Base-by-base conservation (phyloP, 148 eudicot species). In the Persicaria tinctoria region DNA sequence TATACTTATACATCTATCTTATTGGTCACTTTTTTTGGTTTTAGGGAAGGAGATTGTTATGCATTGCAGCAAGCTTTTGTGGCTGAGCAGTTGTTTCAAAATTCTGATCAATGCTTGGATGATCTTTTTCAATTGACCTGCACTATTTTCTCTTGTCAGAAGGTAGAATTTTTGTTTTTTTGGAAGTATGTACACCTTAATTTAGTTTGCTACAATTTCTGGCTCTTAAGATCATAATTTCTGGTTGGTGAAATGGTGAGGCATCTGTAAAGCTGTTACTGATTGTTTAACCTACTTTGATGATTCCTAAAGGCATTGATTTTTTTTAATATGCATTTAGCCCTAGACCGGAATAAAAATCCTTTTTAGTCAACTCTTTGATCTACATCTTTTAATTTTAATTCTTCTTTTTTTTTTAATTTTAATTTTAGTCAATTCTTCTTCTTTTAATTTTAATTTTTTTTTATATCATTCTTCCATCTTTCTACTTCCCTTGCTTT, bases 21-120 rank as follows among this genome's bases (percentile, higher is more conserved):
- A 72, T 50, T 82, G 17, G 12, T 66, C 18, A 41, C 17, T 13
- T 71, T 17, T 71, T 48, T 46, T 71, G 55, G 74, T 71, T 38
- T 80, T 71, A 95, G 98, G 92, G 89, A 79, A 75, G 83, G 80
- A 66, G 78, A 81, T 75, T 83, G 79, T 80, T 95, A 89, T 77
- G 76, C 92, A 59, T 80, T 95, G 89, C 97, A 86, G 76, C 93
- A 95, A 83, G 81, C 84, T 45, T 84, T 80, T 76, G 78, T 92
- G 81, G 93, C 88, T n/a, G 94, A 95, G 53, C 89, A 87, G 79
- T 83, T 95, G 82, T 92, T 95, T 82, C 98, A 89, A 82, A 87
- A 80, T 80, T 83, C 97, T 71, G 92, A 90, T 66, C 80, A 83
- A 85, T 82, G 88, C 78, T 74, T 87, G 48, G 91, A 89, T 80